A percentile compares a stretch with the other conserved stretches of the same genome.
Conservation (phyloP, 139 green algal species). For the Chlamydomonas applanata region DNA sequence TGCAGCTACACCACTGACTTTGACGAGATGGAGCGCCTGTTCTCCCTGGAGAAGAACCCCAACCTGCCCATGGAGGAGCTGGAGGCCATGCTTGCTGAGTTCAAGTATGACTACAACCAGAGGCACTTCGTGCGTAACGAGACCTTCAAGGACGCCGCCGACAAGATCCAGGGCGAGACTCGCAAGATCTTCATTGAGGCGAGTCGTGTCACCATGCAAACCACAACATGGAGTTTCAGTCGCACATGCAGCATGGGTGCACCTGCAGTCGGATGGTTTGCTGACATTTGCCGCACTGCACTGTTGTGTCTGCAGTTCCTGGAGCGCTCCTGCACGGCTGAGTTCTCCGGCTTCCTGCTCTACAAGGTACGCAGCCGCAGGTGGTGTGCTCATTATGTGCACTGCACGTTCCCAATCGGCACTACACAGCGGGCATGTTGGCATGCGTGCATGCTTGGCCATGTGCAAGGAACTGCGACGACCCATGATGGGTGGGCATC, state of each 20-base stretch:
- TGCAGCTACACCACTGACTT: constrained; percentile 79
- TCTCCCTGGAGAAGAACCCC: constrained; percentile 90
- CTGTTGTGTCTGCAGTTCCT: constrained; percentile 98
- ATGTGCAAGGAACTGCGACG: too few species aligned
- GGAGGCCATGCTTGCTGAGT: constrained; percentile 87
- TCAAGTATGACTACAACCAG: constrained; percentile 98
- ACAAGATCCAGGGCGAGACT: constrained; percentile 76
- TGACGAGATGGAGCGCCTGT: constrained; percentile 98
- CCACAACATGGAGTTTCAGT: too few species aligned
- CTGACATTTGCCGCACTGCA: too few species aligned
- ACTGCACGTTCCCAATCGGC: too few species aligned
- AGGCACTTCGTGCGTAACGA: constrained; percentile 98
- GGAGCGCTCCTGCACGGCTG: constrained; percentile 97
- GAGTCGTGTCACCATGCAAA: too few species aligned
- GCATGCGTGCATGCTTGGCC: too few species aligned
- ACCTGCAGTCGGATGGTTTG: too few species aligned
- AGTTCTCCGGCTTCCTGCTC: constrained; percentile 98
- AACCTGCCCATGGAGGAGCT: constrained; percentile 91
- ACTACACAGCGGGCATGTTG: too few species aligned
- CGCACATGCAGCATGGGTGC: too few species aligned
- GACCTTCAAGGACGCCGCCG: constrained; percentile 86
- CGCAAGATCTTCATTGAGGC: constrained; percentile 93
- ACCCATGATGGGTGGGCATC: too few species aligned
- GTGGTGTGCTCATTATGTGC: too few species aligned
- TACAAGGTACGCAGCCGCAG: constrained; percentile 79